Percentiles rank a stretch among this genome's conserved stretches.
These are phyloP conservation scores for Anthracocystis walkeri DNA, from an alignment of 1,284 basidiomycete genomes.

Conservation along the genomic window DNA sequence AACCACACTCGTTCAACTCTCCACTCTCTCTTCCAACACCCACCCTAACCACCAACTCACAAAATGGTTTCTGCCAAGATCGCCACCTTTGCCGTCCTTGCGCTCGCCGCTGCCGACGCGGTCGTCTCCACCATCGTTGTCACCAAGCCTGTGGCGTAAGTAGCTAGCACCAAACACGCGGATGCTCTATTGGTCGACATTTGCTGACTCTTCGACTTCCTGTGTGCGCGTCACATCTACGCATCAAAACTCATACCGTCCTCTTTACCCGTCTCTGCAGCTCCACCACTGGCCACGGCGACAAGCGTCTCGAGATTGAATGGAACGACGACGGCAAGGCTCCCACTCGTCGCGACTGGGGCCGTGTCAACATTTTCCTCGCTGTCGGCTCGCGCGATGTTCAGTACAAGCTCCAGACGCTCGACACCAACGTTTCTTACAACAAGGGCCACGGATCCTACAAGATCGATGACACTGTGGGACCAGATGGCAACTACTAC, in stretches of 20 bases:
- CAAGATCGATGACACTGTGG: constrained; percentile 45
- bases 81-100: constrained; percentile 43
- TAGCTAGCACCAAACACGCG: neutral
- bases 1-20: constrained; percentile 15
- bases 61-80: constrained; percentile 45
- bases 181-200: neutral
- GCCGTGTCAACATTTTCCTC: constrained; percentile 60
- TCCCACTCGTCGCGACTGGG: constrained; percentile 54
- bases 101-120: constrained; percentile 41
- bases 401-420: constrained; percentile 62
- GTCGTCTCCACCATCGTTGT: constrained; percentile 53
- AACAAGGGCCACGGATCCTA: constrained; percentile 24
- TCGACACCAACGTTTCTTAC: constrained; percentile 45
- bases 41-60: constrained; percentile 9
- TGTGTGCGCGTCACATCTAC: neutral
- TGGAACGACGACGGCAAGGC: constrained; percentile 62
- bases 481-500: constrained; percentile 60
- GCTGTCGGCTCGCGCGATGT: constrained; percentile 57
- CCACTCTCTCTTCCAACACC: neutral
- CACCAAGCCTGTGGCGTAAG: constrained; percentile 59
- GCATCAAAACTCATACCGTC: neutral
- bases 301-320: constrained; percentile 42
- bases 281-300: constrained; percentile 55
- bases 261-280: constrained; percentile 8
- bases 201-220: constrained; percentile 4